phyloP scores from a whole-genome alignment of 306 rosid genomes.

The Carpinus viminea region DNA sequence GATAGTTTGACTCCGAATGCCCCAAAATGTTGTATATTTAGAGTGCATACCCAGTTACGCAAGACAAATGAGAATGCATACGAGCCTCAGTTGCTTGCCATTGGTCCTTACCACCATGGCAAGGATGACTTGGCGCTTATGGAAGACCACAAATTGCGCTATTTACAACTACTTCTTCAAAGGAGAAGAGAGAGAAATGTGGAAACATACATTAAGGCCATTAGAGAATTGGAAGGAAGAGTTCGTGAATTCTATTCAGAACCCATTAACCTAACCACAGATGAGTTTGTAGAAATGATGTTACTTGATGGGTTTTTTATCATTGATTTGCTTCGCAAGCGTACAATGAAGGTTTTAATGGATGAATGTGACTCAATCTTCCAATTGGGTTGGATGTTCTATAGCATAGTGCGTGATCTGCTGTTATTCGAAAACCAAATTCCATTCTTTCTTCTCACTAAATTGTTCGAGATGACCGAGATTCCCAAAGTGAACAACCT shows the following conservation, averaged over 20 bases:
- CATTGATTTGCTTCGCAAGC: not conserved
- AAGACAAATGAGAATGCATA: not conserved
- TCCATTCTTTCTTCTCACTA: not conserved
- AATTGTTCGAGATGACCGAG: not conserved
- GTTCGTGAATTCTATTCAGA: no score
- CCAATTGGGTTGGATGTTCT: not conserved
- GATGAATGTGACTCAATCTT: not conserved
- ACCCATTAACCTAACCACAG: no score
- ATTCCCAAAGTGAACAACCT: no score
- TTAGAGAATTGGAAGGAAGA: no score
- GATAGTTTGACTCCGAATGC: not conserved
- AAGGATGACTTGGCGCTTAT: not conserved
- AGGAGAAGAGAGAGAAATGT: no score
- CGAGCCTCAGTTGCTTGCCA: not conserved
- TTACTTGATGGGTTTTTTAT: no score
- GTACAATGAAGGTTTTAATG: no score
- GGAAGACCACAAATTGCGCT: not conserved
- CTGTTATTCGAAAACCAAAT: not conserved
- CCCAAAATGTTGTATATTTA: not conserved
- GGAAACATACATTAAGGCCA: no score
- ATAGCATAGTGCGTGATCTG: not conserved
- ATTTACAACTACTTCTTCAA: not conserved
- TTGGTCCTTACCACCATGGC: not conserved
- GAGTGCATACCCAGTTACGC: not conserved
- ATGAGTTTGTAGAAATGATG: no score